Evolutionary conservation across 352 stramenopile species (phyloP).

Genomic region (Lagenidium sp.): DNA sequence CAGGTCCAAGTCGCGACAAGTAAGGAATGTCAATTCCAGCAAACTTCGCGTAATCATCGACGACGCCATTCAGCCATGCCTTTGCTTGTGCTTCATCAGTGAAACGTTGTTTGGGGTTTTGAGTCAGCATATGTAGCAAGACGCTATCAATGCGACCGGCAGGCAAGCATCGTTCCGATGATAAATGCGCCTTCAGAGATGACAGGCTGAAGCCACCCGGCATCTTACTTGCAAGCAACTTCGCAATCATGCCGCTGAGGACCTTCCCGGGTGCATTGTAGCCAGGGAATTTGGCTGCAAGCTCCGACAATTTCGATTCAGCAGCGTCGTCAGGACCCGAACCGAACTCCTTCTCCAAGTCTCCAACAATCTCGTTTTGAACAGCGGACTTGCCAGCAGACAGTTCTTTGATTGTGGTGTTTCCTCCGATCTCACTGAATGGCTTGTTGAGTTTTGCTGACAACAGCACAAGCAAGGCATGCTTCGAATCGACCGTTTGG

Average conservation of each 20-base stretch:
- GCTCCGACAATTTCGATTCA: slow-evolving; percentile 64
- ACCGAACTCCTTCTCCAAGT: slow-evolving; percentile 83
- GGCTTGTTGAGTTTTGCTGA: slow-evolving; percentile 67
- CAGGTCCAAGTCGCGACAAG: slow-evolving; percentile 18
- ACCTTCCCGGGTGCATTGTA: slow-evolving; percentile 75
- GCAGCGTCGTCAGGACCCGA: slow-evolving; percentile 62
- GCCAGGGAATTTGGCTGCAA: slow-evolving; percentile 53
- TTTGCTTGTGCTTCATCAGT: slow-evolving; percentile 52
- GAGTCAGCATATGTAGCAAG: slow-evolving; percentile 57
- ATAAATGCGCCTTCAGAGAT: slow-evolving; percentile 65
- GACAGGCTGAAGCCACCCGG: slow-evolving; percentile 74
- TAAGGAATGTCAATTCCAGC: slow-evolving; percentile 33
- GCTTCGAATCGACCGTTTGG: slow-evolving; percentile 54
- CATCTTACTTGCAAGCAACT: slow-evolving; percentile 75
- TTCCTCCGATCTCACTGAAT: slow-evolving; percentile 53
- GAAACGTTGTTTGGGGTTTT: slow-evolving; percentile 67
- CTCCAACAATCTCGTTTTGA: slow-evolving; percentile 86
- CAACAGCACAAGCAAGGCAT: slow-evolving; percentile 71
- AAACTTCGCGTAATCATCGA: slow-evolving; percentile 62
- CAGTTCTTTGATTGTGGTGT: slow-evolving; percentile 69
- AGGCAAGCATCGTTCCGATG: slow-evolving; percentile 62
- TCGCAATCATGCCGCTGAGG: slow-evolving; percentile 62
- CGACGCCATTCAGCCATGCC: slow-evolving; percentile 67
- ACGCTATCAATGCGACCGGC: slow-evolving; percentile 68
- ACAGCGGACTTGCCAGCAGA: slow-evolving; percentile 74